Conservation (phyloP, 1,284 basidiomycete genomes). For the Trichosporon sp. region DNA sequence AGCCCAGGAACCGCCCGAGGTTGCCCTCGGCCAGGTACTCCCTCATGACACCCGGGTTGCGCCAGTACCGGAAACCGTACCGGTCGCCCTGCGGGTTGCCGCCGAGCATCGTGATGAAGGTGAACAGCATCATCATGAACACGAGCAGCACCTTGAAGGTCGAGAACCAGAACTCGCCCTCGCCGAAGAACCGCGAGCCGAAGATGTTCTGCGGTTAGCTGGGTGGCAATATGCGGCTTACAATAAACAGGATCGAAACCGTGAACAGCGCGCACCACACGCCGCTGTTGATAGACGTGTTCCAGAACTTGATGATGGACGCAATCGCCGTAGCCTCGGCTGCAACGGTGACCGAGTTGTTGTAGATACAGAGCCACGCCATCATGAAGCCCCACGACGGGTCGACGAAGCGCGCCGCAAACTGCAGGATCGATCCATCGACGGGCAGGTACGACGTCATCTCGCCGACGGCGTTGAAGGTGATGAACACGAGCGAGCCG, state of each 20-base stretch:
- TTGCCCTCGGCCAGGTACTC: constrained; percentile 16
- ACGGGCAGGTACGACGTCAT: constrained; percentile 22
- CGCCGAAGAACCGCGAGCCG: constrained; percentile 16
- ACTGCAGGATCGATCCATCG: constrained; percentile 18
- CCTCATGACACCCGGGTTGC: constrained; percentile 28
- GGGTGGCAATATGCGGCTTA: neutral
- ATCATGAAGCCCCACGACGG: constrained; percentile 15
- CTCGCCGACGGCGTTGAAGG: constrained; percentile 24
- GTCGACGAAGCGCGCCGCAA: constrained; percentile 20
- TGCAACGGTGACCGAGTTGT: constrained; percentile 15
- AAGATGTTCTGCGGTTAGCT: constrained; percentile 13
- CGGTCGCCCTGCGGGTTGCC: constrained; percentile 31
- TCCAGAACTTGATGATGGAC: constrained; percentile 16
- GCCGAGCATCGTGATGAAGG: constrained; percentile 20
- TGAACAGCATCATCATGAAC: constrained; percentile 9
- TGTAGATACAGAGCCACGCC: constrained; percentile 18
- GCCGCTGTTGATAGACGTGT: constrained; percentile 10
- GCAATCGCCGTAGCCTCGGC: constrained; percentile 13
- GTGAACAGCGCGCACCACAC: constrained; percentile 9
- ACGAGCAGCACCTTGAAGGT: constrained; percentile 20
- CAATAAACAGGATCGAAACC: constrained; percentile 8
- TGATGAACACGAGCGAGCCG: constrained; percentile 13
- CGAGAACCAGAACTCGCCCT: constrained; percentile 22
- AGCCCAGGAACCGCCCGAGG: constrained; percentile 28
- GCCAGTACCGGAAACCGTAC: constrained; percentile 34